Conservation (phyloP, 2,329 filamentous ascomycete species). For the Acrocalymma vagum region DNA sequence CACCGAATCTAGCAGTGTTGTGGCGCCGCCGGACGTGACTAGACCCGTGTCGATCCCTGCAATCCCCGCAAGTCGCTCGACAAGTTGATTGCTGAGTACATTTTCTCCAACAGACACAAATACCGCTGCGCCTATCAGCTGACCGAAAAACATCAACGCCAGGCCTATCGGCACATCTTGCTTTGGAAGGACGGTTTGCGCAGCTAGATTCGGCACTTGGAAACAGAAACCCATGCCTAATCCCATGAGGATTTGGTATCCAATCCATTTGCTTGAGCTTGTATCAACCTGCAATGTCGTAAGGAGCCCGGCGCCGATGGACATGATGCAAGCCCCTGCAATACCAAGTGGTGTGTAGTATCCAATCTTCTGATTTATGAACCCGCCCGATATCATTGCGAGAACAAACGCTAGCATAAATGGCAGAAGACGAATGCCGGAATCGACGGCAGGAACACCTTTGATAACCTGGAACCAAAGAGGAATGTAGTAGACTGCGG, state of each 20-base stretch:
- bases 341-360: too few species aligned
- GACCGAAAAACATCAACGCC: conserved; percentile 49
- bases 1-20: not conserved
- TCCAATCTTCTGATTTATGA: not conserved
- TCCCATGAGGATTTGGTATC: conserved; percentile 55
- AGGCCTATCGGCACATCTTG: conserved; percentile 48
- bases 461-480: conserved; percentile 51
- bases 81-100: conserved; percentile 50
- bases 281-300: conserved; percentile 49
- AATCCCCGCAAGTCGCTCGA: conserved; percentile 38
- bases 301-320: conserved; percentile 48
- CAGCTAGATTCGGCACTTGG: conserved; percentile 13
- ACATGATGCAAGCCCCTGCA: conserved; percentile 1
- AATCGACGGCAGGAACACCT: conserved; percentile 14
- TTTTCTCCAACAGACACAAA: conserved; percentile 53
- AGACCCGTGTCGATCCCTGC: conserved; percentile 14
- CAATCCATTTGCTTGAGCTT: conserved; percentile 50
- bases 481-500: conserved; percentile 47
- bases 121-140: conserved; percentile 50
- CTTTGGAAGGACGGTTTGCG: conserved; percentile 44
- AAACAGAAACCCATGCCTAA: conserved; percentile 6
- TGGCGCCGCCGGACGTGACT: not conserved
- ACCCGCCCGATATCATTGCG: not conserved
- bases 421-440: conserved; percentile 10
- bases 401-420: conserved; percentile 5